These are phyloP conservation scores for Eleusine indica DNA, from an alignment of 176 grass and related monocot genomes.

Conservation along the genomic window DNA sequence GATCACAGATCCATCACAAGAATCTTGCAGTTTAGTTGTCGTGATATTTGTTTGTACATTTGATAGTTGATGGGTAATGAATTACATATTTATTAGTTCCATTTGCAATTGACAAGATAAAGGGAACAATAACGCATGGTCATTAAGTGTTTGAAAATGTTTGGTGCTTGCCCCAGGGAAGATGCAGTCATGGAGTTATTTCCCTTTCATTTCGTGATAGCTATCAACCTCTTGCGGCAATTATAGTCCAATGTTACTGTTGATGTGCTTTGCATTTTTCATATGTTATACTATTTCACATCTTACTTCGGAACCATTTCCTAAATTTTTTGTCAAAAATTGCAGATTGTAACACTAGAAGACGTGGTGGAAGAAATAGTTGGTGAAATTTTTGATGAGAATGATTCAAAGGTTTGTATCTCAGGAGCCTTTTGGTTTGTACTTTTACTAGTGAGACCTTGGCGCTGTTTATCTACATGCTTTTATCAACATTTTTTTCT, in stretches of 20 bases:
- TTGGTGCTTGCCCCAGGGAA: not conserved
- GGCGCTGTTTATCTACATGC: not conserved
- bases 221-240: conserved; percentile 1
- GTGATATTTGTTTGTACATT: not conserved
- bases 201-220: not conserved
- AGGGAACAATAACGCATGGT: not conserved
- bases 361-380: conserved; percentile 99
- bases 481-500: conserved; percentile 14
- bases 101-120: not conserved
- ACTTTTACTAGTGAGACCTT: conserved; percentile 20
- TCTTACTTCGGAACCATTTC: not conserved
- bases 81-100: not conserved
- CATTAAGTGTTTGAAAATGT: too few species aligned
- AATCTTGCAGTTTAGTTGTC: not conserved
- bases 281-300: not conserved
- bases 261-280: not conserved
- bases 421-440: not conserved
- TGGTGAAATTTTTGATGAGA: conserved; percentile 97
- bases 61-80: not conserved
- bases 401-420: conserved; percentile 91
- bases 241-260: not conserved
- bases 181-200: not conserved
- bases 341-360: conserved; percentile 97
- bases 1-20: not conserved
- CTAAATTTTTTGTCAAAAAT: conserved; percentile 20